Evolutionary conservation across 371 early-diverging fungal species (phyloP), one percentile per base, ranked within the genome.

Genomic region (Rhizopus arrhizus): DNA sequence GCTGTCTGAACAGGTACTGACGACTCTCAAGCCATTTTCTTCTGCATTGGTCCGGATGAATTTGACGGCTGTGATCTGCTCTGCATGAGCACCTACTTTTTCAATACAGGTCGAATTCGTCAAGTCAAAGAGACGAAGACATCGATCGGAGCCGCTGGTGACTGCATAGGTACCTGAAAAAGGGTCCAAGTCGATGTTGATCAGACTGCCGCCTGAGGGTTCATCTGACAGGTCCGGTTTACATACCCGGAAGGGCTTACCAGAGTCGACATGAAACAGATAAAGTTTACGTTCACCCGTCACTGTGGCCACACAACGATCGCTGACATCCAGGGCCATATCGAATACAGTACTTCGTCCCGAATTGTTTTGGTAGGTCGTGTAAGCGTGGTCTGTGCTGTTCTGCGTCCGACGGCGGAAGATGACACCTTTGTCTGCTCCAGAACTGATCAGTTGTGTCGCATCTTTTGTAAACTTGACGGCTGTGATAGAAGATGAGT

Each of bases 391-490:
- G 2, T 48, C 61, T 9, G 55, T 53, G 4, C 54, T 42, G 29
- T 56, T 59, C 32, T 57, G 57, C 32, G 74, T 69, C 6, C 75
- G 64, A 28, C 74, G 62, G 31, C 92, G 82, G 64, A 93, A 94
- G 4, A 91, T 85, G 29, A 94, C 75, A 28, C 92, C 90, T 74
- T 93, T 93, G 62, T 94, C 95, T 4, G 93, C 92, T 5, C 89
- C 90, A 65, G 90, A 89, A 64, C 92, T 94, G 48, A 94, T 78
- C 34, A 94, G 70, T 15, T 75, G 73, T 9, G 74, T 66, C 6
- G 91, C 91, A 47, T 81, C 72, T 16, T 82, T 77, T 5, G 87
- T 73, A 60, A 94, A 93, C 32, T 78, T 73, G 45, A 93, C 86
- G 22, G 87, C 80, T 5, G 92, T 91, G 9, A 94, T 88, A 3